Percentiles rank a stretch among this genome's conserved stretches.
These are phyloP conservation scores for Davidsoniella virescens DNA, from an alignment of 2,329 filamentous ascomycete genomes.

Conservation along the genomic window DNA sequence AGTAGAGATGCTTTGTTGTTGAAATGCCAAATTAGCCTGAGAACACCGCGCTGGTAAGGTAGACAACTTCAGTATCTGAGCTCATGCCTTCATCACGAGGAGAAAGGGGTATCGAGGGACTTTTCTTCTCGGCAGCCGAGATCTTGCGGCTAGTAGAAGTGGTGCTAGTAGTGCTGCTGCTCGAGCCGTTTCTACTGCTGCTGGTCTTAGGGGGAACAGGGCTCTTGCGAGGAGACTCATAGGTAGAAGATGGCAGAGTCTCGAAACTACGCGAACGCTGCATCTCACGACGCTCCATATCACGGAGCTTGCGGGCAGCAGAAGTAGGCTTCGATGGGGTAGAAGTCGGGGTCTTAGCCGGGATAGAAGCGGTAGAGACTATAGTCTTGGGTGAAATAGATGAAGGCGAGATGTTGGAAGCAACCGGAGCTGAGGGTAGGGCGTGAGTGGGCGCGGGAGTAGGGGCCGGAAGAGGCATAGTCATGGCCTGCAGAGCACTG, in stretches of 20 bases:
- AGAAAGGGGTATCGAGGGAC: not conserved
- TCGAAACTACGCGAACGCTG: slow-evolving; percentile 37
- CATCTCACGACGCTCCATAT: slow-evolving; percentile 25
- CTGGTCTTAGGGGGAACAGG: slow-evolving; percentile 3
- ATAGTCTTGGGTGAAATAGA: slow-evolving; percentile 23
- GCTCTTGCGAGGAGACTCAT: slow-evolving; percentile 9
- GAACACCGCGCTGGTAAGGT: slow-evolving; percentile 34
- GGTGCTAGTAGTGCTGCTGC: no score
- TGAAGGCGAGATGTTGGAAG: not conserved
- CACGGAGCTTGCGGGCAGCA: slow-evolving; percentile 14
- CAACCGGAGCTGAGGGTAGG: slow-evolving; percentile 13
- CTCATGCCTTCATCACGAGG: slow-evolving; percentile 18
- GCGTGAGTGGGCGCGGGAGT: slow-evolving; percentile 33
- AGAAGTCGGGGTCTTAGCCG: slow-evolving; percentile 14
- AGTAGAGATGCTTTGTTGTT: not conserved
- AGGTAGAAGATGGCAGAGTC: slow-evolving; percentile 25
- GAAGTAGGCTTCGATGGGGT: slow-evolving; percentile 13
- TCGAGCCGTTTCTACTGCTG: no score
- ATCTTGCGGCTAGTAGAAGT: slow-evolving; percentile 21
- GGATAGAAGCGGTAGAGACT: slow-evolving; percentile 14
- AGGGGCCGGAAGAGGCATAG: not conserved
- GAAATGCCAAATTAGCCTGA: slow-evolving; percentile 22
- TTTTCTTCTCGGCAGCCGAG: slow-evolving; percentile 20
- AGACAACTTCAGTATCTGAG: slow-evolving; percentile 20
- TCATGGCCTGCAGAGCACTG: slow-evolving; percentile 40